Conservation (phyloP, 169 alveolate species). For the Cryptosporidium sp. region DNA sequence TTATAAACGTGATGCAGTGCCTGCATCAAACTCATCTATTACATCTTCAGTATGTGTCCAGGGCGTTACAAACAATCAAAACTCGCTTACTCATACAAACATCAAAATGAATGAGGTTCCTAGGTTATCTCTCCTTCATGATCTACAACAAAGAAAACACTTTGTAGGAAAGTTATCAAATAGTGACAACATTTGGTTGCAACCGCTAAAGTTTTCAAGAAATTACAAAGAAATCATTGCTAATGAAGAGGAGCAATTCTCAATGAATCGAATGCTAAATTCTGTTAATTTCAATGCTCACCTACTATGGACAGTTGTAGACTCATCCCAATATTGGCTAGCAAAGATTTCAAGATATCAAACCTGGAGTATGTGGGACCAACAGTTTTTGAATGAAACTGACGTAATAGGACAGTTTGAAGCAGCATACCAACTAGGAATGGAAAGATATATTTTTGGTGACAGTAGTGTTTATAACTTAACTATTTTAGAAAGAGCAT, state of each 20-base stretch:
- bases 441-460: conserved; percentile 41
- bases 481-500: conserved; percentile 23
- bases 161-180: conserved; percentile 66
- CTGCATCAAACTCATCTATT: neutral
- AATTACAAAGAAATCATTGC: neutral
- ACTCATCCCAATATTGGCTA: conserved; percentile 59
- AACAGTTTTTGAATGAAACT: conserved; percentile 65
- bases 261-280: neutral
- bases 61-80: neutral
- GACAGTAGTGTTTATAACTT: neutral
- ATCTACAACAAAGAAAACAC: conserved; percentile 53
- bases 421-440: conserved; percentile 58
- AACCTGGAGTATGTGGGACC: conserved; percentile 77
- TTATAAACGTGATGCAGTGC: neutral
- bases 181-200: conserved; percentile 42
- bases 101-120: conserved; percentile 45
- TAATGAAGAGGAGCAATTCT: neutral
- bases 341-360: conserved; percentile 65
- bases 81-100: conserved; percentile 6
- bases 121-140: conserved; percentile 47
- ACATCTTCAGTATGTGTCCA: conserved; percentile 17
- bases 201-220: neutral
- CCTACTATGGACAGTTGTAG: conserved; percentile 37
- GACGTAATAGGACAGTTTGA: conserved; percentile 46
- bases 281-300: neutral